Base-by-base conservation (phyloP, 192 early-diverging fungal genomes). In the Helicostylum pulchrum region DNA sequence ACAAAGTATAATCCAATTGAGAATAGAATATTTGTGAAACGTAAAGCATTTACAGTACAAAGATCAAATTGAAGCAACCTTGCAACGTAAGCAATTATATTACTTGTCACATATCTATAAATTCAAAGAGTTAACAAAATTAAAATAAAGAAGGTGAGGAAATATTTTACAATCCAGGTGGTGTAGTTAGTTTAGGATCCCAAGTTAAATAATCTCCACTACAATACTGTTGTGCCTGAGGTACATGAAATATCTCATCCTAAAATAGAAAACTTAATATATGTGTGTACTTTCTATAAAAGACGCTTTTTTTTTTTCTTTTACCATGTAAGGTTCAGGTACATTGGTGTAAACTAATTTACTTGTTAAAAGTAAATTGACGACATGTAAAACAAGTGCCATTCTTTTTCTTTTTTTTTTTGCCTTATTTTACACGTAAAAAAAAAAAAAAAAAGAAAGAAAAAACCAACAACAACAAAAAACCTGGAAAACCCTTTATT, bases 181-280 rank as follows among this genome's bases (percentile, higher is more conserved):
- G 96, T n/a, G 96, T 99, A 0, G 96, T 99, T 23, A 99, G 71
- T 69, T 95, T 99, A n/a, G 88, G 87, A 68, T 98, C 89, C 89
- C 92, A 98, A 23, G 67, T 74, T 45, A 44, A 57, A 67, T 80
- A 98, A 47, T 83, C 71, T 17, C 87, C 88, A 2, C 54, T 19
- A 64, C 93, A 94, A 79, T 96, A 98, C 19, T 66, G 78, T 67
- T 94, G 91, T 15, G 93, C 92, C 73, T 99, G 96, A 17, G 87
- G 87, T 17, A 96, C 68, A 71, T 99, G 96, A 76, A 97, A 99
- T 21, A 90, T 82, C 71, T 99, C 96, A 75, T 99, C 96, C 96
- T 92, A 44, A 50, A 14, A 39, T 31, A 55, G 23, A 50, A 52
- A 55, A 12, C n/a, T 52, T 34, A n/a, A 31, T 32, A 8, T 34